Base-by-base conservation (phyloP, 768 basidiomycete species). In the Lactarius pseudohatsudake region DNA sequence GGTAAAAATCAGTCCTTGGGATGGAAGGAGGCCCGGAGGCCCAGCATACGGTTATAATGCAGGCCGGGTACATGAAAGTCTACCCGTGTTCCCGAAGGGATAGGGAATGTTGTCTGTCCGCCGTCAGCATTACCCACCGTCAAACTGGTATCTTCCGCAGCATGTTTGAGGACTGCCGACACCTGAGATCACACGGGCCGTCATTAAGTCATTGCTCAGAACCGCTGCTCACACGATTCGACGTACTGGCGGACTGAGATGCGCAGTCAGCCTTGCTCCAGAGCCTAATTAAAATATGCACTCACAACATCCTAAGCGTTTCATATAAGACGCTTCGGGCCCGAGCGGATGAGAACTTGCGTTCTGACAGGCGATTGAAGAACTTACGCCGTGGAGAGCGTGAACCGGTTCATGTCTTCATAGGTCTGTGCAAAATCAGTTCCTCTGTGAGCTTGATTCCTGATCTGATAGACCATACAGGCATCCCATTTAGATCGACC, bases 31-130 rank as follows among this genome's bases (percentile, higher is more conserved):
- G 26, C n/a, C 61, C 18, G n/a, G n/a, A n/a, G n/a, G n/a, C n/a
- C n/a, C n/a, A n/a, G n/a, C n/a, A n/a, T 73, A 84, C 84, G 82
- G 69, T 85, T 85, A 65, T 84, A 79, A 67, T 85, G 84, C 32
- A 85, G 64, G 13, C 77, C 83, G 28, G 77, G 72, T 2, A 77
- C 73, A 68, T 78, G 72, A 18, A 85, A 71, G n/a, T 64, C 60
- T n/a, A 85, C 65, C 13, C 66, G 56, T 7, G 79, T 77, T 28
- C n/a, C n/a, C 64, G 79, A 77, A 7, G 83, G 83, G 53, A 85
- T 73, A 10, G 77, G 76, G 9, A 85, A 72, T 0, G 72, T 72
- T 32, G 70, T 74, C 57, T 75, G 76, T 66, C 80, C 78, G 30
- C 82, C 84, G 9, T 76, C 69, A 6, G 67, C 77, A 11, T 73